Base-by-base conservation (phyloP, 257 asterid genomes). In the Leonotis leonurus region DNA sequence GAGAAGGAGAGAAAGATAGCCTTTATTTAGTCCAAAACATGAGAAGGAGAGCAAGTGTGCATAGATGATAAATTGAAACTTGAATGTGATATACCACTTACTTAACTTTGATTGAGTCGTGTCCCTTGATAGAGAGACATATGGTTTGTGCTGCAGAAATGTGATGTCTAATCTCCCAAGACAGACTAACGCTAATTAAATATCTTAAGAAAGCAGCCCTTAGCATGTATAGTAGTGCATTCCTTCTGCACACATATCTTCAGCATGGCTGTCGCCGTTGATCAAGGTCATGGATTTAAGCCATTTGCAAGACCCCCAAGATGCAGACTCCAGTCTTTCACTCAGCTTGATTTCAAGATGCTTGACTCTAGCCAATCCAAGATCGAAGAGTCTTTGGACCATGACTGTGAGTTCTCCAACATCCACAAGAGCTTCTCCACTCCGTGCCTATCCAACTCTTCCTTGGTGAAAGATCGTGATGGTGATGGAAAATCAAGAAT, bases 211-310 rank as follows among this genome's bases (percentile, higher is more conserved):
- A 58, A 78, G 80, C 78, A 73, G 68, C 68, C 77, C 75, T 69
- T 89, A 81, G 95, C 89, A 91, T 86, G 95, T 72, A 81, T 78
- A 58, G 58, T 71, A 70, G 79, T 74, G 72, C 45, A 70, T 76
- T 62, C 68, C 82, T 68, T 69, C 75, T 71, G 88, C 82, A 81
- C 79, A 71, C 75, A 74, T 84, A 78, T 75, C 78, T 78, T 74
- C 77, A 77, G 78, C 71, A 92, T 92, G 98, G 95, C 85, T 65
- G 90, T 88, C 61, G 93, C 85, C 77, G 72, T 88, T 83, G 90
- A 81, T 81, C 89, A 76, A 30, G 80, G 81, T 73, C 87, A 88
- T 70, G 97, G 84, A 62, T 84, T 88, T 77, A 83, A 81, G 87
- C 90, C 91, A 77, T 84, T 84, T 73, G 70, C 67, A 39, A 82